phyloP scores from a whole-genome alignment of 805 yeast genomes.

The Candida ortonii region DNA sequence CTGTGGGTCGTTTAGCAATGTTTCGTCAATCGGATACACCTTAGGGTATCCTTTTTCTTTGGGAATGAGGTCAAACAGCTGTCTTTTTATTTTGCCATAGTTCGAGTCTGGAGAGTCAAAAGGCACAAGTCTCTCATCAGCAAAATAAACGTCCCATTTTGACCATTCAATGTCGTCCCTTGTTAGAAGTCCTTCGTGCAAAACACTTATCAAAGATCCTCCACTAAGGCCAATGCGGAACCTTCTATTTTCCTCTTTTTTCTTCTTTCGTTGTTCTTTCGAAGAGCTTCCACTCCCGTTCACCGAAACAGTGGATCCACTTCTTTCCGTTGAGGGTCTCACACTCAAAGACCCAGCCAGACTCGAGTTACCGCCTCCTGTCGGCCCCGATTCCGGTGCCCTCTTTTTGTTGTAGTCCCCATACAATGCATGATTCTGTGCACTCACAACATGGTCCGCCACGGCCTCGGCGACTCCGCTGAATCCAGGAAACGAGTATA shows the following conservation, averaged over 20 bases:
- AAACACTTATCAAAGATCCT: conserved; percentile 84
- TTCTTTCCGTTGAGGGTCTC: conserved; percentile 9
- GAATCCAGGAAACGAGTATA: conserved; percentile 88
- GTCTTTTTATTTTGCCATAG: conserved; percentile 83
- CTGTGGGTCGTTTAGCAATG: conserved; percentile 71
- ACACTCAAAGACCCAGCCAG: no score
- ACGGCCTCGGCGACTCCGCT: conserved; percentile 93
- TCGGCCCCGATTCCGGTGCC: conserved; percentile 6
- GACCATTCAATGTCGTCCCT: conserved; percentile 78
- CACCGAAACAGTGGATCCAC: conserved; percentile 13
- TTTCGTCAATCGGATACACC: conserved; percentile 79
- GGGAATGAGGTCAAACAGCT: conserved; percentile 69
- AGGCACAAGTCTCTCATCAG: conserved; percentile 93
- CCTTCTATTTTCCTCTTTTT: conserved; percentile 59
- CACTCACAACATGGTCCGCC: conserved; percentile 88
- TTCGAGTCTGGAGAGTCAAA: conserved; percentile 79
- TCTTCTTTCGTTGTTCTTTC: conserved; percentile 39
- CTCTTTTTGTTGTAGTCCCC: conserved; percentile 26
- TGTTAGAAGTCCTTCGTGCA: conserved; percentile 78
- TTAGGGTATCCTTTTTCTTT: conserved; percentile 55
- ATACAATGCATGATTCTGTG: conserved; percentile 71
- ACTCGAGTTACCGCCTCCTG: no score
- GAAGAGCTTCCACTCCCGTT: conserved; percentile 17
- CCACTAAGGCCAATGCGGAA: conserved; percentile 92
- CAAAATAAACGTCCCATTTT: conserved; percentile 94